Evolutionary conservation across 805 yeast genomes (phyloP), one percentile per base, ranked within the genome.

Genomic region (Starmerella bacillaris): DNA sequence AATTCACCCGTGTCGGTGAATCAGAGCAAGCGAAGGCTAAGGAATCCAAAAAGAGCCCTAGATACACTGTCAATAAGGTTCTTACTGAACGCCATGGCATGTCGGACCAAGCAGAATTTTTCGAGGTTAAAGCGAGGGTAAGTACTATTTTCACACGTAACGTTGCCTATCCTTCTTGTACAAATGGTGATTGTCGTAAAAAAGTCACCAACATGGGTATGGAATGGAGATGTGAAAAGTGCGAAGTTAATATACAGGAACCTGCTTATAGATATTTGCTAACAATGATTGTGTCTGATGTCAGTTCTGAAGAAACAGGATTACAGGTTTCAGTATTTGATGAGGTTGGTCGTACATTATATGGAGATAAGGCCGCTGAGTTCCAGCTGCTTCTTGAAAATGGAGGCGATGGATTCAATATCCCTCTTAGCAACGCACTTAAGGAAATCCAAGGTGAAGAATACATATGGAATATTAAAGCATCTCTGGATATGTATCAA

Each of bases 191-290:
- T 27, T 89, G 98, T 62, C 74, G 74, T 53, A 74, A 83, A 51
- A 89, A 89, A 58, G 80, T 83, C 21, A 60, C 77, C 30, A 79
- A 79, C 50, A 74, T 68, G 37, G 63, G 70, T 21, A 75, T 70
- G 50, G 80, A 77, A 11, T 84, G 93, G 93, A 71, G 92, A 55
- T 89, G 98, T 63, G 96, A 84, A 54, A 77, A 76, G 54, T 84
- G 96, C 65, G 75, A 79, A 48, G 61, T 68, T 37, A 68, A 68
- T 42, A 74, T 70, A 51, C 63, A 67, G 2, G 65, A 63, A 31
- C 95, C 96, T 15, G 60, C 65, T 33, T 74, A 78, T 60, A 69
- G 96, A 54, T 89, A 78, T 47, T 72, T 83, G 35, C 55, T 86
- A 47, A 74, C 76, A n/a, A 55, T 72, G 31, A 70, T 80, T 3